A percentile compares a stretch with the other conserved stretches of the same genome.
These are phyloP conservation scores for Carnegiea gigantea DNA, from an alignment of 179 eudicot genomes.

Conservation along the genomic window DNA sequence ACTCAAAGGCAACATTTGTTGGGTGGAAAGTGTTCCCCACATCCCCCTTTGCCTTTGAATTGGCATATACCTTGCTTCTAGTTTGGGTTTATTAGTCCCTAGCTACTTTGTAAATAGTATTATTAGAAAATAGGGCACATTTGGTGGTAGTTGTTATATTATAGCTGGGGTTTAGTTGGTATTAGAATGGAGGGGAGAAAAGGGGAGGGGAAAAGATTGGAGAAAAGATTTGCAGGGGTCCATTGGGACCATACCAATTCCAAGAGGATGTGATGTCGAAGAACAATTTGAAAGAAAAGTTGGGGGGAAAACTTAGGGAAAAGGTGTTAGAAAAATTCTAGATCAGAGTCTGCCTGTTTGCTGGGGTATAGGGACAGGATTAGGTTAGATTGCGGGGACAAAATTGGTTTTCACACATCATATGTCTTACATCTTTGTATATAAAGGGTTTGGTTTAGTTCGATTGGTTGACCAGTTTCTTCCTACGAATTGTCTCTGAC, in stretches of 20 bases:
- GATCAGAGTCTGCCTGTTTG: slow-evolving; percentile 13
- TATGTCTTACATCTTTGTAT: slow-evolving; percentile 14
- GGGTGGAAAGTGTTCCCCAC: slow-evolving; percentile 15
- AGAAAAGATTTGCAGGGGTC: slow-evolving; percentile 5
- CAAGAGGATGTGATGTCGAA: slow-evolving; percentile 24
- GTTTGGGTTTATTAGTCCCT: slow-evolving; percentile 24
- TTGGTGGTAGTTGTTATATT: slow-evolving; percentile 34
- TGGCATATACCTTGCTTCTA: slow-evolving; percentile 39
- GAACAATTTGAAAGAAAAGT: neutral
- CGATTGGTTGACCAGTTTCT: slow-evolving; percentile 30
- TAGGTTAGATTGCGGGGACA: slow-evolving; percentile 23
- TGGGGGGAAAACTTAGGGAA: neutral
- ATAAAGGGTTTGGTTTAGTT: slow-evolving; percentile 16
- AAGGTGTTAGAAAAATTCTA: slow-evolving; percentile 14
- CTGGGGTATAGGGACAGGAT: slow-evolving; percentile 11
- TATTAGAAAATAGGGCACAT: neutral
- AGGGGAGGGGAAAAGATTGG: slow-evolving; percentile 6
- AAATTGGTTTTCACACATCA: slow-evolving; percentile 27
- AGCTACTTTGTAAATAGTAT: slow-evolving; percentile 35
- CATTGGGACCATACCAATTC: slow-evolving; percentile 21
- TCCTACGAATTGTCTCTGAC: slow-evolving; percentile 23
- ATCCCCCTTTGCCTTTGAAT: neutral
- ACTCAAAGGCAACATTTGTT: slow-evolving; percentile 23
- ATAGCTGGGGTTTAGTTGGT: slow-evolving; percentile 31
- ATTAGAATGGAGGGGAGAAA: neutral